Evolutionary conservation across 495 filamentous ascomycete species (phyloP), one percentile per base, ranked within the genome.

Genomic region (Darksidea phi): DNA sequence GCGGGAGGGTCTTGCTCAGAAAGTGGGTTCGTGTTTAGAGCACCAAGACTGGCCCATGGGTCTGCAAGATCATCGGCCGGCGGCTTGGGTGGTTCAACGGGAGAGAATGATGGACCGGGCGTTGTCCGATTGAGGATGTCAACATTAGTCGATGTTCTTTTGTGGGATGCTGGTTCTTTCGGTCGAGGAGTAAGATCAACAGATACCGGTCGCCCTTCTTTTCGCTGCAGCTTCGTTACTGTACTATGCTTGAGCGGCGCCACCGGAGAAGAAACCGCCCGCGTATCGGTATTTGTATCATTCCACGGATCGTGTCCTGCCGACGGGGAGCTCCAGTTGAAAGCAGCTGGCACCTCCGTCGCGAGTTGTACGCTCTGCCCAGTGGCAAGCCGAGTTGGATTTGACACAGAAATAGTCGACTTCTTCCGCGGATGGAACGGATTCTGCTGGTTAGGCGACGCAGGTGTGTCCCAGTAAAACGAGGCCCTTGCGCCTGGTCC

Each of bases 391-490:
- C 17, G 12, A 15, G 46, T 56, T 32, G 36, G 52, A 34, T 37
- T 41, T 6, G 52, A 24, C 6, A 18, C 26, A 21, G 51, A 37
- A 12, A 63, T 24, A 2, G 45, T 43, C 10, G 60, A 53, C 15
- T 60, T 51, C 41, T 61, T 53, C 20, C 52, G 59, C 8, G 46
- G 12, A 34, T 58, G 54, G 18, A 24, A 32, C 37, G 21, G 32
- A 13, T 26, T 43, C 24, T 23, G 28, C 0, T 50, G 38, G 8
- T 46, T 15, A 12, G 48, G 37, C 20, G 54, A 23, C 11, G 26
- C n/a, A 0, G 57, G 49, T 1, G 52, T 48, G 42, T 69, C 66
- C 66, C 66, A 69, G 43, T 60, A 57, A 38, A 69, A 69, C 2
- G 34, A 50, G 13, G 51, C 62, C 8, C 56, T 37, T 25, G 52